Conservation (phyloP, 345 rosid genomes). For the Dipteronia sinensis region DNA sequence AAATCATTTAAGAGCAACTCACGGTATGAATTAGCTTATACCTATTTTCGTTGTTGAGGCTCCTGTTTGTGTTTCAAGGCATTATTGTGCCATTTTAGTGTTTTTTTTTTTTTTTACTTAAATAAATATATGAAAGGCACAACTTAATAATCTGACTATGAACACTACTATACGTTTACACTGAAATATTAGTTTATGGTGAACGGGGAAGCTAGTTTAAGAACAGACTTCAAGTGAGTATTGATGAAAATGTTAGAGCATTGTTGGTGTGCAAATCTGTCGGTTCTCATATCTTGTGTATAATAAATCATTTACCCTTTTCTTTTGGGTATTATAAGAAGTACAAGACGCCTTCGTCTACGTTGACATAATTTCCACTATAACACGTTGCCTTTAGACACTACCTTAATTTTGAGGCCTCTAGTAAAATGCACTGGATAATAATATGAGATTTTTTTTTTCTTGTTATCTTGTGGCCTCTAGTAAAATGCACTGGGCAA, state of each 20-base stretch:
- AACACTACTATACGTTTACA: neutral
- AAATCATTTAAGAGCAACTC: conserved; percentile 94
- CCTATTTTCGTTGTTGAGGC: neutral
- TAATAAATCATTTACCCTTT: neutral
- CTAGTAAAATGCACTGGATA: neutral
- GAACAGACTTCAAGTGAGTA: neutral
- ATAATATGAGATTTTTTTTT: too few relatives aligned
- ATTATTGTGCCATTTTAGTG: neutral
- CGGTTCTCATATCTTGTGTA: neutral
- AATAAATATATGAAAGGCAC: neutral
- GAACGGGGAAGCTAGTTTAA: neutral
- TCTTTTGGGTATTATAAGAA: neutral
- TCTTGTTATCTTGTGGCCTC: too few relatives aligned
- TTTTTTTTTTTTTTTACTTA: neutral
- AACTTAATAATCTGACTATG: neutral
- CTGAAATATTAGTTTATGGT: neutral
- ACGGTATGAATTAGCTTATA: conserved; percentile 50
- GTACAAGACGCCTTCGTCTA: too few relatives aligned
- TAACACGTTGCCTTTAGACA: neutral
- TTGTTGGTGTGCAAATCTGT: neutral
- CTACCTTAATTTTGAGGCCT: neutral
- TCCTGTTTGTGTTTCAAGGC: neutral
- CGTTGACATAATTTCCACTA: conserved; percentile 1
- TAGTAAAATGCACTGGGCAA: neutral
- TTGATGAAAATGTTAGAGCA: neutral